Conservation (phyloP, 495 filamentous ascomycete species). For the Amniculicola lignicola region DNA sequence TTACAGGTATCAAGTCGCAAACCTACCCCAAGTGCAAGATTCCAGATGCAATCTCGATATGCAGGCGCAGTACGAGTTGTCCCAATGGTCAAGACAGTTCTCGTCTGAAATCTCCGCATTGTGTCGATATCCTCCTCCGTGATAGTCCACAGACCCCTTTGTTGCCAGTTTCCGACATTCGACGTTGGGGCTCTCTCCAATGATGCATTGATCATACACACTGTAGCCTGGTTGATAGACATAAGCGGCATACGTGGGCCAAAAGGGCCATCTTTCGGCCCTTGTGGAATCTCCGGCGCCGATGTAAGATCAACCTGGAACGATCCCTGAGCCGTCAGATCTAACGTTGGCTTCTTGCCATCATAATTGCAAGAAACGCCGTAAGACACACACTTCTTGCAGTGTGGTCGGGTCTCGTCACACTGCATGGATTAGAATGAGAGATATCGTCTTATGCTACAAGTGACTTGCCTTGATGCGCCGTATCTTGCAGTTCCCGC, state of each 20-base stretch:
- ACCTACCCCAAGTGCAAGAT: conserved; percentile 37
- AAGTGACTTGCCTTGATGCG: conserved; percentile 43
- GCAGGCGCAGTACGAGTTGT: conserved; percentile 30
- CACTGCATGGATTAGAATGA: conserved; percentile 38
- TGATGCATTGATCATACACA: conserved; percentile 4
- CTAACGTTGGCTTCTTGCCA: conserved; percentile 35
- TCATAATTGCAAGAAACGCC: conserved; percentile 47
- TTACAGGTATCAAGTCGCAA: too few relatives aligned
- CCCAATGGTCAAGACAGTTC: conserved; percentile 45
- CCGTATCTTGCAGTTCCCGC: conserved; percentile 50
- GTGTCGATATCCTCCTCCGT: conserved; percentile 32
- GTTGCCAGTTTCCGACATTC: background rate
- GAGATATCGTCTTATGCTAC: background rate
- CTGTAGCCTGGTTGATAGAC: conserved; percentile 10
- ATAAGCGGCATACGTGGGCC: background rate
- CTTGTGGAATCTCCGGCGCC: background rate
- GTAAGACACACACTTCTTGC: conserved; percentile 44
- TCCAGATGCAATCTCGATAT: conserved; percentile 35
- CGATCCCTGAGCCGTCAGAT: conserved; percentile 37
- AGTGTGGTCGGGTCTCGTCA: conserved; percentile 47
- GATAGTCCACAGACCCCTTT: conserved; percentile 5
- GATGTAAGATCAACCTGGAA: conserved; percentile 31
- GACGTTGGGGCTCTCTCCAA: background rate
- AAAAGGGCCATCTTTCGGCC: background rate
- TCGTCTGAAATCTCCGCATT: conserved; percentile 40